These are phyloP conservation scores for Colletotrichum eleusines DNA, from an alignment of 2,329 filamentous ascomycete species.

Conservation along the genomic window DNA sequence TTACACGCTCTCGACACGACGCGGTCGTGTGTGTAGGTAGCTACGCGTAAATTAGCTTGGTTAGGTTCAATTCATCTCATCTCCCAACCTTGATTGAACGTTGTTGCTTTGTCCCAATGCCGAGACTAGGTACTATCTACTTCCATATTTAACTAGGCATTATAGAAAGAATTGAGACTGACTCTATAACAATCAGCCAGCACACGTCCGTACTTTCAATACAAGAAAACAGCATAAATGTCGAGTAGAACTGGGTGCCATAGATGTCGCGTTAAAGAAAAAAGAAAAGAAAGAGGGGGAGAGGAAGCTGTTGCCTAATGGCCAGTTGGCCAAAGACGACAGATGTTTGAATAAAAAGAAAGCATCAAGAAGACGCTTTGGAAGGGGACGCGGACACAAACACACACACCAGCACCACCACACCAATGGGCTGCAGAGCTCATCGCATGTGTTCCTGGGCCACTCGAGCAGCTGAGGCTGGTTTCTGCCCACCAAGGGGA, in stretches of 20 bases:
- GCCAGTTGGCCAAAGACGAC: background rate
- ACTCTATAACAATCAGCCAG: background rate
- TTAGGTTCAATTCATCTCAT: background rate
- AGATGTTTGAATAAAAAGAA: background rate
- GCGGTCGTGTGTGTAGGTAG: conserved; percentile 1
- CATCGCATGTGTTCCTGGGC: conserved; percentile 26
- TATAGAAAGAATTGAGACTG: background rate
- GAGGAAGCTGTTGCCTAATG: background rate
- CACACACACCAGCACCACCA: no score
- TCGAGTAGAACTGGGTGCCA: background rate
- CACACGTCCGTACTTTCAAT: background rate
- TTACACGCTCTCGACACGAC: conserved; percentile 34
- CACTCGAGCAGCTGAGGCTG: conserved; percentile 30
- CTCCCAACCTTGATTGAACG: background rate
- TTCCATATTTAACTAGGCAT: no score
- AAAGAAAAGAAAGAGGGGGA: background rate
- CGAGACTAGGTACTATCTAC: background rate
- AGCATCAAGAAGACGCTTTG: conserved; percentile 3
- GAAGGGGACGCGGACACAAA: no score
- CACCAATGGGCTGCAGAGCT: conserved; percentile 36
- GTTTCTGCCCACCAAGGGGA: background rate
- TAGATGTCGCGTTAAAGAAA: background rate
- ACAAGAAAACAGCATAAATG: background rate
- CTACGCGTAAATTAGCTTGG: conserved; percentile 32
- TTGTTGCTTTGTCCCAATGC: background rate